These are phyloP conservation scores for Furcasterigmium furcatum DNA, from an alignment of 2,329 filamentous ascomycete species.

Conservation along the genomic window DNA sequence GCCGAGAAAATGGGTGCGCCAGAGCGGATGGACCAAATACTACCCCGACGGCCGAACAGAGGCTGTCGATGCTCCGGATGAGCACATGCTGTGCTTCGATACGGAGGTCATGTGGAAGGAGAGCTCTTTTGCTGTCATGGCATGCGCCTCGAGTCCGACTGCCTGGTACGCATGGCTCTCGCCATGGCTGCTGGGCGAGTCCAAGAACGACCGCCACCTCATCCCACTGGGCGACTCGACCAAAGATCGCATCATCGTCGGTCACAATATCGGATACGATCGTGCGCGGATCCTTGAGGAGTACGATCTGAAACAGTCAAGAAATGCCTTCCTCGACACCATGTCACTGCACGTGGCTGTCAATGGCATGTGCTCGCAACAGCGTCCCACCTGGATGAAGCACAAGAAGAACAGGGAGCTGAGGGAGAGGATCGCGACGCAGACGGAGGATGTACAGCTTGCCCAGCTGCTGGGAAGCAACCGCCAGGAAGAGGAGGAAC, in stretches of 20 bases:
- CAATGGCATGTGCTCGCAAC: constrained; percentile 97
- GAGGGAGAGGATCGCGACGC: constrained; percentile 71
- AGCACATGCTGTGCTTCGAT: constrained; percentile 85
- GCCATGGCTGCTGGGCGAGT: constrained; percentile 87
- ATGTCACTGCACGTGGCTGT: constrained; percentile 98
- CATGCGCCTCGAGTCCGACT: constrained; percentile 83
- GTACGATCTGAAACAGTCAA: constrained; percentile 78
- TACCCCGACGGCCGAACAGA: constrained; percentile 68
- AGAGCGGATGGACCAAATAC: constrained; percentile 95
- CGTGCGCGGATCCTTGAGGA: constrained; percentile 85
- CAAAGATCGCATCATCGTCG: constrained; percentile 75
- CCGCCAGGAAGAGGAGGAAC: constrained; percentile 82
- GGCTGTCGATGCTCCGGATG: constrained; percentile 71
- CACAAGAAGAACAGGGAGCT: constrained; percentile 87
- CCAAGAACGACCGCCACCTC: constrained; percentile 72
- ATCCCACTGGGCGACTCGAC: constrained; percentile 80
- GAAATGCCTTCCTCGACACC: constrained; percentile 88
- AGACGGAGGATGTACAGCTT: constrained; percentile 69
- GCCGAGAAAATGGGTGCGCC: constrained; percentile 69
- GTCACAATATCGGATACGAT: constrained; percentile 96
- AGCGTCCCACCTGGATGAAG: constrained; percentile 96
- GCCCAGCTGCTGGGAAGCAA: constrained; percentile 66
- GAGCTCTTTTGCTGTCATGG: constrained; percentile 92
- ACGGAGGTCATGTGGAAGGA: constrained; percentile 97
- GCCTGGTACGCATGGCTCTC: constrained; percentile 98